Evolutionary conservation across 73 alveolate genomes (phyloP).

Genomic region (Paramecium bursaria): DNA sequence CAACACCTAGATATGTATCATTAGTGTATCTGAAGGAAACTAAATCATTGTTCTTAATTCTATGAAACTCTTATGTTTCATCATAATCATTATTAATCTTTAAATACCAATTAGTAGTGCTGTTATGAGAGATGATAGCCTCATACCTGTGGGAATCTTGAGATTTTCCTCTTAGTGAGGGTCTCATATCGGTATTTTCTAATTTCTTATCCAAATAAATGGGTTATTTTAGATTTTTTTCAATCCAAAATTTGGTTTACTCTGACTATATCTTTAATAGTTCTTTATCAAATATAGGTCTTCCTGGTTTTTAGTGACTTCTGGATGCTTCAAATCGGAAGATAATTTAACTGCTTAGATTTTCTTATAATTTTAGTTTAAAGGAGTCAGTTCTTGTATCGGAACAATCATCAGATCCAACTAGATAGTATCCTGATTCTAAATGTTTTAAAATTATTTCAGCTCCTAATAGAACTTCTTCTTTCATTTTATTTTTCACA

Average conservation of each 20-base stretch:
- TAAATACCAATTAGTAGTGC: constrained; percentile 9
- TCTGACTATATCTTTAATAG: constrained; percentile 6
- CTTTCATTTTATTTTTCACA: constrained; percentile 22
- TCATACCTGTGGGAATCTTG: background rate
- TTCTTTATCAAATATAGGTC: background rate
- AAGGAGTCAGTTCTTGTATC: constrained; percentile 36
- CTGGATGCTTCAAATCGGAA: constrained; percentile 1
- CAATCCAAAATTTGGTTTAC: constrained; percentile 10
- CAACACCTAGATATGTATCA: too few species aligned
- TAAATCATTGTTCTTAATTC: too few species aligned
- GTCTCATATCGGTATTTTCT: background rate
- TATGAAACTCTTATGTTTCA: too few species aligned
- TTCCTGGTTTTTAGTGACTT: background rate
- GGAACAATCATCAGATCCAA: constrained; percentile 42
- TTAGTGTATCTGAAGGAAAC: too few species aligned
- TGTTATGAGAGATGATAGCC: background rate
- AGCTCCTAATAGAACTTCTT: constrained; percentile 51
- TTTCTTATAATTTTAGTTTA: constrained; percentile 8
- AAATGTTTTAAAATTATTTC: constrained; percentile 44
- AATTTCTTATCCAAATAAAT: constrained; percentile 26
- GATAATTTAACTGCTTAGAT: background rate
- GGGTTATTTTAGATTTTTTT: background rate
- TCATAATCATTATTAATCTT: background rate
- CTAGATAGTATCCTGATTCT: constrained; percentile 10
- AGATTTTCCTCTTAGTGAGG: background rate